A percentile compares a stretch with the other conserved stretches of the same genome.
Conservation (phyloP, 805 yeast genomes). For the Metschnikowia continentalis region DNA sequence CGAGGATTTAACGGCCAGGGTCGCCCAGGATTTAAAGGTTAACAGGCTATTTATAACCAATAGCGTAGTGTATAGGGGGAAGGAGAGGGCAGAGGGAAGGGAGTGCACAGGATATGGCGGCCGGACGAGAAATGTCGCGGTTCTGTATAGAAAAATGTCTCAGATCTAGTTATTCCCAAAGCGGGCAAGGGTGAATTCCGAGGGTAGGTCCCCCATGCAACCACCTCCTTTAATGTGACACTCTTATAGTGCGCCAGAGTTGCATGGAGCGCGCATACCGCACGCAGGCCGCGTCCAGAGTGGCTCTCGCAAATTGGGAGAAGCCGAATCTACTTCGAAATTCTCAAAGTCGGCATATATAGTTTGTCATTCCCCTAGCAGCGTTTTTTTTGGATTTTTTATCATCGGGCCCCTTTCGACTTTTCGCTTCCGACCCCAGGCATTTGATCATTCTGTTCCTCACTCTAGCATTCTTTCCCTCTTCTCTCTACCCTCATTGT, state of each 20-base stretch:
- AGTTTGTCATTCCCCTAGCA: not conserved
- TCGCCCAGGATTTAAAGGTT: not conserved
- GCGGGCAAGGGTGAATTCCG: conserved; percentile 1
- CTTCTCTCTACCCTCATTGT: conserved; percentile 1
- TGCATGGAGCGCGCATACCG: conserved; percentile 4
- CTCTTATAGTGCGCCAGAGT: conserved; percentile 2
- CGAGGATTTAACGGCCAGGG: not conserved
- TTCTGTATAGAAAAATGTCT: not conserved
- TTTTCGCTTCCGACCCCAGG: conserved; percentile 1
- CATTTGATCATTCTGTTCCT: not conserved
- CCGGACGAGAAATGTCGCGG: conserved; percentile 3
- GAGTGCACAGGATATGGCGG: not conserved
- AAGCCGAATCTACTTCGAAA: not conserved
- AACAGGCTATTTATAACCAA: not conserved
- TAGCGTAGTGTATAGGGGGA: not conserved
- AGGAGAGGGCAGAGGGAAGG: not conserved
- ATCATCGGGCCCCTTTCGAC: conserved; percentile 5
- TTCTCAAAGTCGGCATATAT: not conserved
- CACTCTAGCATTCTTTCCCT: conserved; percentile 1
- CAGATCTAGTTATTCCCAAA: conserved; percentile 3
- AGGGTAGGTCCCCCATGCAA: conserved; percentile 5
- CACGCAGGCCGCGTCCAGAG: conserved; percentile 1
- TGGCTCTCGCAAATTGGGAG: conserved; percentile 2
- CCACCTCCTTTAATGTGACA: conserved; percentile 5
- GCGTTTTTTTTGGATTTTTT: not conserved